Evolutionary conservation across 306 rosid species (phyloP).

Genomic region (Sophora flavescens): DNA sequence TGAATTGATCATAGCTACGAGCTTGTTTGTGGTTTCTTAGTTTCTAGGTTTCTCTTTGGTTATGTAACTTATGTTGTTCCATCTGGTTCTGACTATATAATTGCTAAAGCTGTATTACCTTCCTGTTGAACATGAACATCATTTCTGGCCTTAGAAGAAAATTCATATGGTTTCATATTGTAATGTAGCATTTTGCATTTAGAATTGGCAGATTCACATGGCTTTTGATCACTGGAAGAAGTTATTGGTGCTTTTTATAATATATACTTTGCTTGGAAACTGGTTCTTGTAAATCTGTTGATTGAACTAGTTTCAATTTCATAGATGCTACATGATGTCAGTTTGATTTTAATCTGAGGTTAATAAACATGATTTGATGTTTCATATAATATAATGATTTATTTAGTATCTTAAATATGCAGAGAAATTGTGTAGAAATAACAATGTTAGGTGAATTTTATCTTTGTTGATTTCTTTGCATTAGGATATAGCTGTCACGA

Average conservation of each 20-base stretch:
- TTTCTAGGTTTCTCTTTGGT: not conserved
- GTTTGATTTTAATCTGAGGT: slow-evolving; percentile 27
- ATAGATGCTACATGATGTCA: not conserved
- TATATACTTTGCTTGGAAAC: slow-evolving; percentile 6
- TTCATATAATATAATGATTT: not conserved
- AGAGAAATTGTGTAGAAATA: not conserved
- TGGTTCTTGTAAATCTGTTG: not conserved
- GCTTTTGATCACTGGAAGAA: not conserved
- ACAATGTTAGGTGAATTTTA: not conserved
- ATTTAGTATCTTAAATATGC: slow-evolving; percentile 8
- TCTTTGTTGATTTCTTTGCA: not conserved
- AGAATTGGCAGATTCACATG: not conserved
- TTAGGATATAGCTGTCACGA: not conserved
- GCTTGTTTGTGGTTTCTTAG: slow-evolving; percentile 24
- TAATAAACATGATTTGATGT: not conserved
- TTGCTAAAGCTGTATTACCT: not conserved
- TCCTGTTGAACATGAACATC: not conserved
- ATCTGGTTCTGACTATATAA: not conserved
- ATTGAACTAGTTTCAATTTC: not conserved
- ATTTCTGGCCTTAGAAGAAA: not conserved
- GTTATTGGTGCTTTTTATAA: not conserved
- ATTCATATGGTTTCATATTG: not conserved
- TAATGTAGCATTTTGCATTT: not conserved
- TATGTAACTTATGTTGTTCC: not conserved
- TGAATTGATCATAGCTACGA: slow-evolving; percentile 16